Conservation (phyloP, 108 stramenopile species). For the Cyclotella baltica region DNA sequence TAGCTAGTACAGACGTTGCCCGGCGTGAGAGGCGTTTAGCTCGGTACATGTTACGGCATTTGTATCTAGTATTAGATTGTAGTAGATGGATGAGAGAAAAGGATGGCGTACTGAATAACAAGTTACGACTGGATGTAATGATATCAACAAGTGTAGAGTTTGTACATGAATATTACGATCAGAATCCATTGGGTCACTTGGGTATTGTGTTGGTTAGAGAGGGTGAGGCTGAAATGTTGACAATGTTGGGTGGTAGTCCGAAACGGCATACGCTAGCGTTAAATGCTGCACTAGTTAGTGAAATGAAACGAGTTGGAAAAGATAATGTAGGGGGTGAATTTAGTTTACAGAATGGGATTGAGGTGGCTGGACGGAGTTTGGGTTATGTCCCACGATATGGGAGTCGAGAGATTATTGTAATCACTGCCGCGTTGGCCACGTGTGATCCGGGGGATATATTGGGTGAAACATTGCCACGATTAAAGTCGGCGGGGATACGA, state of each 20-base stretch:
- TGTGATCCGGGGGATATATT: constrained; percentile 85
- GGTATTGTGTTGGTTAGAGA: constrained; percentile 72
- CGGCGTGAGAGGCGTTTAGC: constrained; percentile 70
- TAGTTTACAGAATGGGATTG: constrained; percentile 88
- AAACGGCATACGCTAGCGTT: constrained; percentile 76
- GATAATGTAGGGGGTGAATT: constrained; percentile 74
- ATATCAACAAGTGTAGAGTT: constrained; percentile 65
- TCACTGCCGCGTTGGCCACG: constrained; percentile 74
- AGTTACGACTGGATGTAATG: constrained; percentile 69
- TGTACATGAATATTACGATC: constrained; percentile 82
- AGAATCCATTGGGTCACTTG: constrained; percentile 87
- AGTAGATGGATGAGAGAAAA: constrained; percentile 77
- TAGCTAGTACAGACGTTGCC: constrained; percentile 78
- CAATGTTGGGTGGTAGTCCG: constrained; percentile 67
- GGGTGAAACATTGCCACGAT: constrained; percentile 73
- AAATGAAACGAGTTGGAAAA: constrained; percentile 34
- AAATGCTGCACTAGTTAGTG: constrained; percentile 52
- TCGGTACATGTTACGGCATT: constrained; percentile 89
- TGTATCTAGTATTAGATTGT: constrained; percentile 78
- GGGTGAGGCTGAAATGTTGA: constrained; percentile 87
- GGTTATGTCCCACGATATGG: constrained; percentile 86
- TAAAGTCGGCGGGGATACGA: constrained; percentile 71
- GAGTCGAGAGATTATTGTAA: constrained; percentile 80
- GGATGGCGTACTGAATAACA: constrained; percentile 76
- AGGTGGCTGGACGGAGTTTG: constrained; percentile 87